These are phyloP conservation scores for Cyberlindnera bimundalis DNA, from an alignment of 805 yeast genomes.

Conservation along the genomic window DNA sequence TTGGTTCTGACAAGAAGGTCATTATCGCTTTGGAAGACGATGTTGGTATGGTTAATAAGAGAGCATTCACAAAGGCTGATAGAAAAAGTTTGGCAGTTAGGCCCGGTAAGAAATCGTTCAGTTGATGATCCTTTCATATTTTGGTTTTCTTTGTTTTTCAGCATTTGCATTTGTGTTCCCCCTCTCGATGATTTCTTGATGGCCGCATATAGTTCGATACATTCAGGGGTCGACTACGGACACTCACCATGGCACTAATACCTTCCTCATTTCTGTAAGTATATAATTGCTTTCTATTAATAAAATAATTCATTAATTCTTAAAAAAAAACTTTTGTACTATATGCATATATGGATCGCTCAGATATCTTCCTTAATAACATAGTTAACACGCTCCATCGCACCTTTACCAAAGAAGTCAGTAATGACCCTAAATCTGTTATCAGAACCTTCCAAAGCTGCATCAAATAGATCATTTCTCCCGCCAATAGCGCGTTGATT, in stretches of 20 bases:
- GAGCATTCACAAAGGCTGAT: slow-evolving; percentile 56
- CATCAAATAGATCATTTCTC: slow-evolving; percentile 58
- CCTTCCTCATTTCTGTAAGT: background rate
- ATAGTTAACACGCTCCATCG: slow-evolving; percentile 37
- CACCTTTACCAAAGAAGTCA: slow-evolving; percentile 87
- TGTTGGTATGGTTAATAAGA: slow-evolving; percentile 64
- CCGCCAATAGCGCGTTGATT: slow-evolving; percentile 62
- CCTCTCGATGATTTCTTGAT: no score
- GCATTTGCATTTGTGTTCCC: slow-evolving; percentile 2
- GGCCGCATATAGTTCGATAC: no score
- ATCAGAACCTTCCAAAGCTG: slow-evolving; percentile 45
- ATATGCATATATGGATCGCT: background rate
- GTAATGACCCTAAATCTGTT: slow-evolving; percentile 73
- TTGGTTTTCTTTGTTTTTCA: background rate
- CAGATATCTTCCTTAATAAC: slow-evolving; percentile 4
- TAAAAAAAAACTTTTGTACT: background rate
- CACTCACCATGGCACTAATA: no score
- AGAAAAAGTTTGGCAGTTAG: slow-evolving; percentile 39
- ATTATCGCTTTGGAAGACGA: slow-evolving; percentile 74
- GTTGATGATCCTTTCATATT: background rate
- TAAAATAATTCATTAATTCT: no score
- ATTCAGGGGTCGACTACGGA: no score
- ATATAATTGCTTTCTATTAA: background rate
- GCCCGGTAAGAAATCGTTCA: slow-evolving; percentile 13
- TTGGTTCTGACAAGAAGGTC: slow-evolving; percentile 66